Conservation (phyloP, 2,329 filamentous ascomycete species). For the Thielaviopsis cerberus region DNA sequence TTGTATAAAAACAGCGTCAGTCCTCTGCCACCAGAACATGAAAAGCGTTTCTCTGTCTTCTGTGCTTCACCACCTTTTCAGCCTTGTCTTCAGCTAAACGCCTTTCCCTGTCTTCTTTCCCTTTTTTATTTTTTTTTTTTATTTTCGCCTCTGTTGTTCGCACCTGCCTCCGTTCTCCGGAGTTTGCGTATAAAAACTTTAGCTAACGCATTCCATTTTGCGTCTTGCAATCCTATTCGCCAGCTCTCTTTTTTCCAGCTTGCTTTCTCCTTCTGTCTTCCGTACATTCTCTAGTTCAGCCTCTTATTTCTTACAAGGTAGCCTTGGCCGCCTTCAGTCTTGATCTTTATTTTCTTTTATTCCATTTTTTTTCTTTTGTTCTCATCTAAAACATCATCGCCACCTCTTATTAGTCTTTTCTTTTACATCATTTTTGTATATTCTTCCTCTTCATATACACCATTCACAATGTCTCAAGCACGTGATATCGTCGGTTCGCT, state of each 20-base stretch:
- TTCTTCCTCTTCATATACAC: background rate
- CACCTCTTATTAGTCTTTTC: background rate
- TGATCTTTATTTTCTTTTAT: background rate
- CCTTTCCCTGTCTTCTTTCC: background rate
- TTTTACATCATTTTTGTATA: background rate
- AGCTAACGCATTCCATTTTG: background rate
- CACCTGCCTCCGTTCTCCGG: constrained; percentile 9
- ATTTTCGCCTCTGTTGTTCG: background rate
- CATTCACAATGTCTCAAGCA: constrained; percentile 17
- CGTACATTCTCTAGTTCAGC: background rate
- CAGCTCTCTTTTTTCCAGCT: background rate
- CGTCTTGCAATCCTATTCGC: constrained; percentile 8
- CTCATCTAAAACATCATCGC: background rate
- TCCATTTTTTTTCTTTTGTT: background rate
- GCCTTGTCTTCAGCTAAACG: background rate
- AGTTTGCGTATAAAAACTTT: background rate
- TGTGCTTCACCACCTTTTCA: background rate
- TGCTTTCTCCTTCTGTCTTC: background rate
- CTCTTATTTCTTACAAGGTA: background rate
- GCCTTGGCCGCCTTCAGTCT: background rate
- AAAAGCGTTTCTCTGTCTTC: background rate
- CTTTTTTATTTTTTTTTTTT: background rate
- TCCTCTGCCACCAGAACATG: background rate
- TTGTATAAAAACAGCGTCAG: background rate
- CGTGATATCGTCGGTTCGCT: constrained; percentile 28